Evolutionary conservation across 306 rosid genomes (phyloP).

Genomic region (Ormosia semicastrata): DNA sequence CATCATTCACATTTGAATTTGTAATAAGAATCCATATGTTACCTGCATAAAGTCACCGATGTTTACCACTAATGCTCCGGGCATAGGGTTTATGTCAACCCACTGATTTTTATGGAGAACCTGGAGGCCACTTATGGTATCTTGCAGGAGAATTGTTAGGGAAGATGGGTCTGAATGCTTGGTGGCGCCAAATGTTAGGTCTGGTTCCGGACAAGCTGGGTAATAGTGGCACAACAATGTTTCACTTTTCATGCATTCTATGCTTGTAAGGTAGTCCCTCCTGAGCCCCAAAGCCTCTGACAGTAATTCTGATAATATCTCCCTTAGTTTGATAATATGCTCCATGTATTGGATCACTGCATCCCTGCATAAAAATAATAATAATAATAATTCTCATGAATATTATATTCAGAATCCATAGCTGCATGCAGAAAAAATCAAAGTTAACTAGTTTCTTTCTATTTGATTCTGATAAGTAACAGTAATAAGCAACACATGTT

Average conservation of each 20-base stretch:
- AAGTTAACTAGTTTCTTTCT: neutral
- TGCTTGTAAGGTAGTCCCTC: slow-evolving; percentile 45
- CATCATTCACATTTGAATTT: no score
- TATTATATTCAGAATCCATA: neutral
- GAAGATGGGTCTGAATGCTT: slow-evolving; percentile 80
- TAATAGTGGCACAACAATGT: slow-evolving; percentile 70
- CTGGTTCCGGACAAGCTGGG: slow-evolving; percentile 82
- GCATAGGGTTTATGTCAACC: slow-evolving; percentile 58
- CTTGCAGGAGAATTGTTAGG: slow-evolving; percentile 71
- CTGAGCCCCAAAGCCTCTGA: slow-evolving; percentile 69
- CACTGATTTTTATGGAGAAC: slow-evolving; percentile 66
- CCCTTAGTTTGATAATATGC: slow-evolving; percentile 45
- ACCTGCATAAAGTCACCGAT: slow-evolving; percentile 87
- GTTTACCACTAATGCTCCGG: slow-evolving; percentile 64
- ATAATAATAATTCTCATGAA: neutral
- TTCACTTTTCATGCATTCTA: slow-evolving; percentile 68
- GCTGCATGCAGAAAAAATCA: neutral
- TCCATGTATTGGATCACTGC: slow-evolving; percentile 55
- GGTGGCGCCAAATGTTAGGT: slow-evolving; percentile 65
- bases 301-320: slow-evolving; percentile 48
- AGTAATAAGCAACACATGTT: neutral
- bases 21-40: neutral
- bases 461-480: neutral
- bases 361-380: slow-evolving; percentile 34
- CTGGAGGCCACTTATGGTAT: slow-evolving; percentile 74